Base-by-base conservation (phyloP, 1,284 basidiomycete genomes). In the Trametes sp. region DNA sequence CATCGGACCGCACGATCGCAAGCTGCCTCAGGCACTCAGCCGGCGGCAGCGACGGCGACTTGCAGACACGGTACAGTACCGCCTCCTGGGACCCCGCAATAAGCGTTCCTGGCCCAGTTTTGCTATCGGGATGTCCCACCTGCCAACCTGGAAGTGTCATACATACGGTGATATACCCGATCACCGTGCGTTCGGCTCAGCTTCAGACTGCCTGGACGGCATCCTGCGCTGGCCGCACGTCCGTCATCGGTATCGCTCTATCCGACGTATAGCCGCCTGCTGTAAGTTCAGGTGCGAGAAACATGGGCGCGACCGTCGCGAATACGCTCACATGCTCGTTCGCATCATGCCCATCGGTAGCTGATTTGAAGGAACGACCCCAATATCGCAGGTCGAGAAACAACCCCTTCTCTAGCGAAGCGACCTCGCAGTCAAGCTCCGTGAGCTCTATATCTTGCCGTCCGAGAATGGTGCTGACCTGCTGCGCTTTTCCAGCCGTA, bases 261-360 rank as follows among this genome's bases (percentile, higher is more conserved):
- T 48, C 61, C 61, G 61, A 62, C 31, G 53, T 55, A 54, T 54
- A 35, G n/a, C 61, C 61, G 61, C 31, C 2, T 29, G 10, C 21
- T 21, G 53, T 41, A 51, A 50, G 46, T 44, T 36, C 38, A 44
- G 16, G n/a, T 21, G 29, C 41, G 41, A 50, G 21, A 24, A 35
- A 19, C 35, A 16, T 50, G 48, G 46, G 26, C 41, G 28, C 45
- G 16, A 42, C 5, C 45, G 21, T n/a, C n/a, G n/a, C n/a, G n/a
- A n/a, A n/a, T n/a, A n/a, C 46, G 61, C 33, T 62, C 61, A 62
- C 61, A 62, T 62, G 61, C 23, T 48, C 42, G 44, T 28, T 50
- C 19, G 28, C 48, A 54, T 58, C 31, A 59, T 55, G 38, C n/a
- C 29, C 41, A 28, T 54, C 51, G 26, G 44, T 45, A 36, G 33